Conservation (phyloP, 1,284 basidiomycete genomes). For the Lentinula novae-zelandiae region DNA sequence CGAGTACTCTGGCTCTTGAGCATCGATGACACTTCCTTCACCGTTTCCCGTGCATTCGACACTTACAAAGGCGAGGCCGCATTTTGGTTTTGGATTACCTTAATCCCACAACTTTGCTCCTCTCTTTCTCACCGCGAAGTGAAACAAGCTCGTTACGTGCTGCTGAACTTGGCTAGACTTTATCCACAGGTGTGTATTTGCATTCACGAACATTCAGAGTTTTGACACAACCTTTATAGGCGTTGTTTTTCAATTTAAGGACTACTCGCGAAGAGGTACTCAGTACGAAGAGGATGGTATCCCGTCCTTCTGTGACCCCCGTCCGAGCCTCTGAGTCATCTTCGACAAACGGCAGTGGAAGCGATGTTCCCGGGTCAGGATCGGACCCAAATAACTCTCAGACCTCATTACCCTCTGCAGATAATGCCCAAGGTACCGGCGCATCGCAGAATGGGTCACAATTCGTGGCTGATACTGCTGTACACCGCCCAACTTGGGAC, state of each 20-base stretch:
- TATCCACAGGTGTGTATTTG: conserved; percentile 79
- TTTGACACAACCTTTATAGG: conserved; percentile 43
- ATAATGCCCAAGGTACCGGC: conserved; percentile 22
- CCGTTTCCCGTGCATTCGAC: conserved; percentile 90
- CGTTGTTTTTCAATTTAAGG: conserved; percentile 93
- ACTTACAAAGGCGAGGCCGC: conserved; percentile 96
- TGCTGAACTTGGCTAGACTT: conserved; percentile 88
- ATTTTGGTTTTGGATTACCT: conserved; percentile 98
- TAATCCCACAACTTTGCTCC: conserved; percentile 94
- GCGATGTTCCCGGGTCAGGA: conserved; percentile 2
- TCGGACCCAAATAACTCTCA: background rate
- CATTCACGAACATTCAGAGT: conserved; percentile 7
- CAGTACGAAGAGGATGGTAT: conserved; percentile 37
- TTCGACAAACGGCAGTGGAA: conserved; percentile 15
- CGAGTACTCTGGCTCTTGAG: conserved; percentile 97
- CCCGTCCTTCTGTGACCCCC: conserved; percentile 16
- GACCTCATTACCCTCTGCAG: background rate
- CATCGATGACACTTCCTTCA: conserved; percentile 77
- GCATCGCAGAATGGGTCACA: conserved; percentile 16
- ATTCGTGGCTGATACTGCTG: conserved; percentile 21
- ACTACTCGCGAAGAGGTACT: conserved; percentile 90
- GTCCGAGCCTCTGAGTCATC: conserved; percentile 6
- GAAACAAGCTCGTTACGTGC: conserved; percentile 87
- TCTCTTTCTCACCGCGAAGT: conserved; percentile 91
- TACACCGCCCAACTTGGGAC: conserved; percentile 80